Percentiles rank a stretch among this genome's conserved stretches.
phyloP scores from a whole-genome alignment of 179 eudicot species.

The Silene coronaria region DNA sequence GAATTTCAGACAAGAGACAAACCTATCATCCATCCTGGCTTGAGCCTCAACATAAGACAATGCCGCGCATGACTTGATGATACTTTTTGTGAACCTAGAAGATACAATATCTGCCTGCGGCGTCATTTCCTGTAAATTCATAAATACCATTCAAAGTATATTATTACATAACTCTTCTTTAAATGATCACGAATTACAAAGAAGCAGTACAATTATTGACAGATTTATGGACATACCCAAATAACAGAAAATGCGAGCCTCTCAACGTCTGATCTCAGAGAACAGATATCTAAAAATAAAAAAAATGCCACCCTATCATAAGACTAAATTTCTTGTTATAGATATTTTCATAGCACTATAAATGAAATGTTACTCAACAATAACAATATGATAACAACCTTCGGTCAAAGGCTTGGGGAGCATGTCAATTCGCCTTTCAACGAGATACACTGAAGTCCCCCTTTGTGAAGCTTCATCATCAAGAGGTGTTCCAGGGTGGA shows the following conservation, averaged over 20 bases:
- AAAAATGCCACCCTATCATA: slow-evolving; percentile 15
- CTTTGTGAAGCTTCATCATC: slow-evolving; percentile 93
- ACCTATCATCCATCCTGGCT: slow-evolving; percentile 99
- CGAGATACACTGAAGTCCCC: slow-evolving; percentile 99
- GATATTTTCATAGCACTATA: not conserved
- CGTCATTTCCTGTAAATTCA: slow-evolving; percentile 83
- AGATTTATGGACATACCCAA: slow-evolving; percentile 51
- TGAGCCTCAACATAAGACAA: slow-evolving; percentile 97
- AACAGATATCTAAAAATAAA: slow-evolving; percentile 89
- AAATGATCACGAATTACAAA: not conserved
- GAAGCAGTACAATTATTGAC: not conserved
- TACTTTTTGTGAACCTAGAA: slow-evolving; percentile 77
- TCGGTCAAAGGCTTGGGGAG: slow-evolving; percentile 98
- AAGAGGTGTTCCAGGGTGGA: slow-evolving; percentile 90
- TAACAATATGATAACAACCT: slow-evolving; percentile 43
- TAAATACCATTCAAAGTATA: not conserved
- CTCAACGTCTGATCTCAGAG: slow-evolving; percentile 92
- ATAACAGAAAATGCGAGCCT: slow-evolving; percentile 92
- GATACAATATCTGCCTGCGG: slow-evolving; percentile 86
- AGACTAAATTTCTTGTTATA: slow-evolving; percentile 6
- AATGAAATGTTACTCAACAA: not conserved
- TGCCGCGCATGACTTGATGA: slow-evolving; percentile 94
- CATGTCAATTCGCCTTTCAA: slow-evolving; percentile 97
- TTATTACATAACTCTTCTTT: not conserved
- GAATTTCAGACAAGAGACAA: slow-evolving; percentile 16